Conservation (phyloP, 257 asterid species). For the Haberlea rhodopensis region DNA sequence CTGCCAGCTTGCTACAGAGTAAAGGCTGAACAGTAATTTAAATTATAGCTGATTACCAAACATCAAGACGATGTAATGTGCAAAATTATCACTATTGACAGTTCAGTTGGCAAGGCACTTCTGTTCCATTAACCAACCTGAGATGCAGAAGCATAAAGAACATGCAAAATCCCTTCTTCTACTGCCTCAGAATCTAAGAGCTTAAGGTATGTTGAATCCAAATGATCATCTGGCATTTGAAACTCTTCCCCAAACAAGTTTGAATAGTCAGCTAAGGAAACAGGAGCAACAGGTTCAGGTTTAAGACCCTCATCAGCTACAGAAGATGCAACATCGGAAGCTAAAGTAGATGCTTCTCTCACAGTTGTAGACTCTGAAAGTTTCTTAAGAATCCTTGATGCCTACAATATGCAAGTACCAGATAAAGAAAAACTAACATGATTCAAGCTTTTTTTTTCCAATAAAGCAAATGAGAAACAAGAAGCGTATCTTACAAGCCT, state of each 20-base stretch:
- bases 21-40: conserved; percentile 55
- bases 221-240: conserved; percentile 50
- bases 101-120: conserved; percentile 7
- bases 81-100: not conserved
- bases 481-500: conserved; percentile 56
- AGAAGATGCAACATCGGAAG: conserved; percentile 42
- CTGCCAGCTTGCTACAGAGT: conserved; percentile 87
- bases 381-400: conserved; percentile 63
- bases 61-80: conserved; percentile 13
- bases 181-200: conserved; percentile 70
- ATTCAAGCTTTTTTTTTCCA: not conserved
- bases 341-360: conserved; percentile 40
- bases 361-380: conserved; percentile 47
- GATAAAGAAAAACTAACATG: conserved; percentile 16
- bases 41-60: conserved; percentile 17
- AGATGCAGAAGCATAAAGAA: conserved; percentile 90
- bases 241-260: conserved; percentile 83
- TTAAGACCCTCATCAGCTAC: conserved; percentile 50
- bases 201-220: conserved; percentile 58
- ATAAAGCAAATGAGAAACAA: conserved; percentile 24
- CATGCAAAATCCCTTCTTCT: conserved; percentile 94
- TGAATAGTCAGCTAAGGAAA: conserved; percentile 59
- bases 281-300: conserved; percentile 39
- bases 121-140: conserved; percentile 58
- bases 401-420: conserved; percentile 45